Evolutionary conservation across 495 filamentous ascomycete genomes (phyloP), one percentile per base, ranked within the genome.

Genomic region (Penicillium maclennaniae): DNA sequence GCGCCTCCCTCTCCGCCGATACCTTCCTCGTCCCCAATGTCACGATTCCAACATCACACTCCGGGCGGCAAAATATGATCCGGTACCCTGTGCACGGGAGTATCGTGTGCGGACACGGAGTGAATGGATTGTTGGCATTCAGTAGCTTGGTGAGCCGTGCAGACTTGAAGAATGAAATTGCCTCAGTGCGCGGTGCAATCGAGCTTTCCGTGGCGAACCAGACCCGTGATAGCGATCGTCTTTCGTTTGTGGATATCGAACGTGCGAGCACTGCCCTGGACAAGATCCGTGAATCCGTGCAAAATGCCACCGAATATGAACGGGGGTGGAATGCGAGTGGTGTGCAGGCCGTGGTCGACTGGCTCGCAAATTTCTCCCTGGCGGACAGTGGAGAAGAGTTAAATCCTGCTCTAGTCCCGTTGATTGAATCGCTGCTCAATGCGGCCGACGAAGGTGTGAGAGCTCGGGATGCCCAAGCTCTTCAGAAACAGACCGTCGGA

Each of bases 81-180:
- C 82, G 83, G 9, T 89, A 91, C 49, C 92, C 93, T 0, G 89
- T 96, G 15, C 93, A 98, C 59, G 87, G 86, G 66, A 82, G 86
- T 9, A 67, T 97, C 21, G 55, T 97, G 14, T 83, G 95, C 28
- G 84, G 83, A 3, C 78, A 86, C 39, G 92, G 89, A 0, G 61
- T 83, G 17, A 71, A 80, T 17, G 79, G 77, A 7, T 56, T 82
- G 1, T 65, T 81, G 9, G 70, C 76, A 12, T 80, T 82, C 50
- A 76, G 80, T 46, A 65, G 68, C 4, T 66, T 76, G 49, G 59
- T 75, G 43, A 53, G 72, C 52, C 61, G 68, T 38, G 59, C 69
- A 20, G 61, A 66, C 28, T 55, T 73, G 7, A 67, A 67, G 25
- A 62, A 60, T 14, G 70, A 75, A 26, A 61, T 66, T 16, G 51